Base-by-base conservation (phyloP, 139 green algal genomes). In the Micromonas pusilla region DNA sequence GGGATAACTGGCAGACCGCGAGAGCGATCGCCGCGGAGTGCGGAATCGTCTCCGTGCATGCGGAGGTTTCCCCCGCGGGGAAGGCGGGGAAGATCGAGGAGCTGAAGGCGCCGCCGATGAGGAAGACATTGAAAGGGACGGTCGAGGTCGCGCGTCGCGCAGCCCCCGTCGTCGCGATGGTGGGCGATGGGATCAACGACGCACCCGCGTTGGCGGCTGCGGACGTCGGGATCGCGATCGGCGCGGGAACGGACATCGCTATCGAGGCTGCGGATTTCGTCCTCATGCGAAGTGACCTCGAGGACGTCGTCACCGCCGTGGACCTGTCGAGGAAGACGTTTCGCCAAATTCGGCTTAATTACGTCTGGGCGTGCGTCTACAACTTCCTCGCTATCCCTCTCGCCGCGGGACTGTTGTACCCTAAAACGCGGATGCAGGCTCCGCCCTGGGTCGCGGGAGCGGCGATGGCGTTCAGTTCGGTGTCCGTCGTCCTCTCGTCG, bases 291-390 rank as follows among this genome's bases (percentile, higher is more conserved):
- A 82, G 82, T 60, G 86, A 96, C 79, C 78, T 99, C 60, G 89
- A 95, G 75, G 90, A 94, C 72, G 91, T 99, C 26, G 83, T 98
- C 9, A 84, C 85, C 0, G 92, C 93, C 0, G 83, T 98, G 26
- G 92, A 98, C 80, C 76, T 98, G 0, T 93, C 91, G 0, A 81
- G 87, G 1, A 85, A 86, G 36, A 94, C 91, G 6, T 95, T 96
- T 79, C 73, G 73, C 37, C 86, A 94, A 68, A 98, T 98, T 82
- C 83, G 82, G 33, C 65, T 89, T 19, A 99, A 99, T 80, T 99
- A 96, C 84, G 62, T 91, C 25, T 98, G 89, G 87, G 95, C 95
- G 0, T 92, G 97, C 83, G 87, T 84, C 2, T 99, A 98, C 86
- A 99, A 99, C 76, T 73, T 93, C 3, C 36, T 94, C n/a, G 90